Evolutionary conservation across 257 asterid species (phyloP).

Genomic region (Parsonsia alboflavescens): DNA sequence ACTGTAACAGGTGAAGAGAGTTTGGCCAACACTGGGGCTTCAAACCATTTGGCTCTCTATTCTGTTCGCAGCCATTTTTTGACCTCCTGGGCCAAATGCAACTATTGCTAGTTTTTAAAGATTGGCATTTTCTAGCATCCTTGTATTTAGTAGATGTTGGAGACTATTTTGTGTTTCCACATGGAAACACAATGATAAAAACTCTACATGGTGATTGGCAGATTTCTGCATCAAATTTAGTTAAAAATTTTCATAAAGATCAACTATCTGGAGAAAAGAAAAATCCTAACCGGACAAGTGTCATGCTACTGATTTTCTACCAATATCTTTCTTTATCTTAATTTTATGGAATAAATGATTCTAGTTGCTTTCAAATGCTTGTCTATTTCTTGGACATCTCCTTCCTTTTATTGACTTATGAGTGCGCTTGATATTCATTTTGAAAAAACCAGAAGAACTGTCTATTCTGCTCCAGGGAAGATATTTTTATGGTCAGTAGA

Average conservation of each 20-base stretch:
- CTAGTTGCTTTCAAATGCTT: neutral
- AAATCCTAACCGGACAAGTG: neutral
- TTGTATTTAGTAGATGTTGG: neutral
- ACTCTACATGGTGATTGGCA: neutral
- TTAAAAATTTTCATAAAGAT: too few relatives aligned
- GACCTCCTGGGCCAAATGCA: neutral
- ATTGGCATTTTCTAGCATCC: neutral
- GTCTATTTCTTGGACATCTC: neutral
- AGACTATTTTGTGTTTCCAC: neutral
- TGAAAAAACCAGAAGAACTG: neutral
- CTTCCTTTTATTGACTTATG: neutral
- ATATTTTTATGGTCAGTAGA: neutral
- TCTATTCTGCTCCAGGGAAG: neutral
- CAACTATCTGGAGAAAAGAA: neutral
- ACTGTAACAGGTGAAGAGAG: neutral
- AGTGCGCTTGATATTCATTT: neutral
- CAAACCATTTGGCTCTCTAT: neutral
- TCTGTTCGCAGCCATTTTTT: too few relatives aligned
- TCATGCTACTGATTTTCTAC: neutral
- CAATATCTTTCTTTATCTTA: neutral
- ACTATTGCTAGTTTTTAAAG: neutral
- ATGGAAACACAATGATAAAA: neutral
- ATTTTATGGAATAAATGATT: neutral
- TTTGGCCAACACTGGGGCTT: neutral
- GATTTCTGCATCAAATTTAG: neutral